Evolutionary conservation across 441 rosid species (phyloP).

Genomic region (Croton setiger): DNA sequence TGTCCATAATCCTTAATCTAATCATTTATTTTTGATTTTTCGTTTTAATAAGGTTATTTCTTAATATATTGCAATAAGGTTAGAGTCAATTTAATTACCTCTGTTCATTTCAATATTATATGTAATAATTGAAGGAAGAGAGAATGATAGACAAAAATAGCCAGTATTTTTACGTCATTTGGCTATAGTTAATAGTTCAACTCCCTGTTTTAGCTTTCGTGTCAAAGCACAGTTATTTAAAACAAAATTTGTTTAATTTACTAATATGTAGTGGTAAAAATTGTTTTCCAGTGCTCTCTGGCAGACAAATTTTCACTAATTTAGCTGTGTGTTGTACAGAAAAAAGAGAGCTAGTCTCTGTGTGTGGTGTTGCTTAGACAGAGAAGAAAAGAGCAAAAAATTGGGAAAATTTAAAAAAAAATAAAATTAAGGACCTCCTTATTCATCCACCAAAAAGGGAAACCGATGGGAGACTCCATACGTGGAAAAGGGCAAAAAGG

Average conservation of each 20-base stretch:
- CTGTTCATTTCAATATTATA: no score
- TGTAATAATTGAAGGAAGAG: slow-evolving; percentile 1
- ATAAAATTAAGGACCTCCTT: not conserved
- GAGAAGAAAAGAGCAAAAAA: no score
- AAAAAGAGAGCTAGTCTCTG: no score
- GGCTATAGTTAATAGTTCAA: not conserved
- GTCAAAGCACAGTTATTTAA: not conserved
- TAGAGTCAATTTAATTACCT: no score
- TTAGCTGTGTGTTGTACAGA: no score
- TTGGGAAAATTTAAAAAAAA: not conserved
- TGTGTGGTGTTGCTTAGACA: no score
- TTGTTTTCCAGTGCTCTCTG: no score
- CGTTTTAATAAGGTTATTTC: no score
- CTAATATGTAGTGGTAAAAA: not conserved
- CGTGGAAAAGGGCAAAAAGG: not conserved
- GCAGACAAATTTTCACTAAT: no score
- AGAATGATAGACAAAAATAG: not conserved
- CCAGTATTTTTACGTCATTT: slow-evolving; percentile 6
- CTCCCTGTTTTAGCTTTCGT: no score
- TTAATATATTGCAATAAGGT: no score
- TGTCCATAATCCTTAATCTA: not conserved
- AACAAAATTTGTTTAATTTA: not conserved
- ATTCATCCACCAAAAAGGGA: slow-evolving; percentile 7
- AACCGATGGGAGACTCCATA: slow-evolving; percentile 12
- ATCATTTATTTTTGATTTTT: no score